Evolutionary conservation across 2,329 filamentous ascomycete genomes (phyloP).

Genomic region (Neopestalotiopsis sp.): DNA sequence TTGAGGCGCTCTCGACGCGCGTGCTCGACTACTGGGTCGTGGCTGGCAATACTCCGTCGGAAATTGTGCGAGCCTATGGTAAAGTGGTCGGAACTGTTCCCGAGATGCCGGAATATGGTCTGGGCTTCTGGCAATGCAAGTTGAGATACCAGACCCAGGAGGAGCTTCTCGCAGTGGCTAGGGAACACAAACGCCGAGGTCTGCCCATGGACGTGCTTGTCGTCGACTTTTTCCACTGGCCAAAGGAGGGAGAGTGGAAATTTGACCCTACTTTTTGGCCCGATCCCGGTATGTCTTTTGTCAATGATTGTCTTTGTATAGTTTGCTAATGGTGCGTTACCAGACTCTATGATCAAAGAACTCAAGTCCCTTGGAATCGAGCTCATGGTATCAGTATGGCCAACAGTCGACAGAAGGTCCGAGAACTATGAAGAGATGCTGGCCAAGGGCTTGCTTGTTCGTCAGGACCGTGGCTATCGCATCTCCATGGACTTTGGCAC

Average conservation of each 20-base stretch:
- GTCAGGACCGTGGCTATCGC: constrained; percentile 63
- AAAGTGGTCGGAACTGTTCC: constrained; percentile 62
- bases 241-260: constrained; percentile 69
- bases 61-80: constrained; percentile 62
- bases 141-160: constrained; percentile 70
- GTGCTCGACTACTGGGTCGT: constrained; percentile 69
- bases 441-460: constrained; percentile 63
- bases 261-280: constrained; percentile 70
- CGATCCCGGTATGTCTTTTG: constrained; percentile 53
- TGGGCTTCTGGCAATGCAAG: constrained; percentile 74
- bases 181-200: constrained; percentile 60
- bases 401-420: constrained; percentile 63
- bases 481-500: constrained; percentile 60
- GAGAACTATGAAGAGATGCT: constrained; percentile 68
- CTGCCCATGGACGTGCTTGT: constrained; percentile 70
- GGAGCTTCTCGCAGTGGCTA: constrained; percentile 62
- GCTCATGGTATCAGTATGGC: constrained; percentile 74
- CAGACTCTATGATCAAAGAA: constrained; percentile 67
- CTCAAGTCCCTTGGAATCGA: constrained; percentile 63
- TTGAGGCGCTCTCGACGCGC: constrained; percentile 63
- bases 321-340: neutral
- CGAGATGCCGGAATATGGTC: constrained; percentile 71
- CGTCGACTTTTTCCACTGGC: constrained; percentile 72
- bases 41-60: constrained; percentile 56
- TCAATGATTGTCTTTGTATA: neutral